Evolutionary conservation across 176 grass and related monocot species (phyloP).

Genomic region (Oryza glumipatula): DNA sequence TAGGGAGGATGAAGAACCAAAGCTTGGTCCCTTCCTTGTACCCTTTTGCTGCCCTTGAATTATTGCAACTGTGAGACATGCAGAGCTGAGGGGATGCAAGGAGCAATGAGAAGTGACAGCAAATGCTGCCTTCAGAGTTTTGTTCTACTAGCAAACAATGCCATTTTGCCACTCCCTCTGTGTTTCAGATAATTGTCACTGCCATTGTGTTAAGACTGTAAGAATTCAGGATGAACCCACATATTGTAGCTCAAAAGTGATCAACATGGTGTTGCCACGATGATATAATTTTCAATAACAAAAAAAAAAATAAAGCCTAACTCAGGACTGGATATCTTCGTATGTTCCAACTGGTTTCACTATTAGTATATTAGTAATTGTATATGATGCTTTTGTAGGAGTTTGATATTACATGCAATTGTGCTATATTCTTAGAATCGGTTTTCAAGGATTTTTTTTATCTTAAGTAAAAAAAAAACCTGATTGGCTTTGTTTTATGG

Average conservation of each 20-base stretch:
- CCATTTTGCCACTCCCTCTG: neutral
- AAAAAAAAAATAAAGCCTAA: no score
- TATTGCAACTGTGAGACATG: conserved; percentile 1
- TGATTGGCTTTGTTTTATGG: no score
- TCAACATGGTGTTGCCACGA: no score
- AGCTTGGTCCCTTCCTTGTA: neutral
- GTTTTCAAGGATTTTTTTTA: no score
- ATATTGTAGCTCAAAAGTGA: neutral
- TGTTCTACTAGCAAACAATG: neutral
- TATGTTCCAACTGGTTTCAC: no score
- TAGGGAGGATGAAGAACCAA: neutral
- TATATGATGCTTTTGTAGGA: no score
- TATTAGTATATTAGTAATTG: no score
- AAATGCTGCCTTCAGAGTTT: neutral
- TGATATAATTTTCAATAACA: no score
- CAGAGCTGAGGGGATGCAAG: neutral
- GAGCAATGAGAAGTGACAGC: neutral
- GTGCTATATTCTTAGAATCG: no score
- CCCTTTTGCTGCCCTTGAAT: conserved; percentile 9
- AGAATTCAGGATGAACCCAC: neutral
- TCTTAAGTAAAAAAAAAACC: no score
- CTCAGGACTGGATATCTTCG: no score
- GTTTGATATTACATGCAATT: no score
- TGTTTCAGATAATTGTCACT: neutral
- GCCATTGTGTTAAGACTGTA: neutral